Base-by-base conservation (phyloP, 768 basidiomycete genomes). In the Lentinula aciculospora region DNA sequence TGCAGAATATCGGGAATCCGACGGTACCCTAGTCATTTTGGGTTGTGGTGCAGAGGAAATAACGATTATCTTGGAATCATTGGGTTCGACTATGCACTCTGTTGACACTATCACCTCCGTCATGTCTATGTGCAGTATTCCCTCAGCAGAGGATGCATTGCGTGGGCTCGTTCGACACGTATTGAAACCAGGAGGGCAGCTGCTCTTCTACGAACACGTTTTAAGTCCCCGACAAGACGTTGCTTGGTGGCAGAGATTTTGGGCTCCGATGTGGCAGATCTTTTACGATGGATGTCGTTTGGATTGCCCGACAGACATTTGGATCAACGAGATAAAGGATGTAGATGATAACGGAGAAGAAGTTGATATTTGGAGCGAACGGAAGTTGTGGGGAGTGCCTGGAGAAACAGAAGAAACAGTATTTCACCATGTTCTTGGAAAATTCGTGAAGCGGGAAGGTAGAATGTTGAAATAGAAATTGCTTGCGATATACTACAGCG, bases 201-300 rank as follows among this genome's bases (percentile, higher is more conserved):
- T 91, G 0, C 71, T 91, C 17, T 84, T 84, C 63, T 84, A 82
- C 59, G 89, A 92, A 67, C 89, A 92, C 60, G 86, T 90, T 9
- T 69, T 76, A 53, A 86, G 78, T 61, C 78, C 73, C 1, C 67
- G 69, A 0, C 48, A 62, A 8, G 81, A 85, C 58, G 79, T 88
- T 3, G 79, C 80, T 7, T 81, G 82, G 56, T 90, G 87, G 86
- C 89, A 92, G 68, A 59, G 73, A 0, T 76, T 88, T 48, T 90
- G 88, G 89, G 76, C 85, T 2, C 88, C 88, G 0, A 4, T 89
- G 4, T 92, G 89, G 89, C 64, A 65, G 4, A 37, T 75, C 0
- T 68, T 71, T 1, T 83, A 86, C 57, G 86, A 82, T 61, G 88
- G 88, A 13, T 90, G 89, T 63, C 72, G 71, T 58, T 62, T 89